phyloP scores from a whole-genome alignment of 441 rosid species.

The Mallotus japonicus region DNA sequence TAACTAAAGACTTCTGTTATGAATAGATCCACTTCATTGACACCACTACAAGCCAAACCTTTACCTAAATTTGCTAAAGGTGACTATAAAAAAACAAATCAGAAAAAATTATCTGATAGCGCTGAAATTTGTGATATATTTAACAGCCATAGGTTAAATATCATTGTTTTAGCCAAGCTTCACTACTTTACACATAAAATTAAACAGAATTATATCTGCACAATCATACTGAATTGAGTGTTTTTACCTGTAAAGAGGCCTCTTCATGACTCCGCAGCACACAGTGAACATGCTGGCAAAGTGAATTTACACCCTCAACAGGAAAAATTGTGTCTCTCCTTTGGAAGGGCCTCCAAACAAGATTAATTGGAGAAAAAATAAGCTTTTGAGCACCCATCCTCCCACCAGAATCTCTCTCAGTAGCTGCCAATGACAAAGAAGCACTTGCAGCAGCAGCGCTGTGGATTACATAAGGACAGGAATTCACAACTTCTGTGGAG shows the following conservation, averaged over 20 bases:
- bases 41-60: not conserved
- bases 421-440: slow-evolving; percentile 69
- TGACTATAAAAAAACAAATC: not conserved
- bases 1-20: too few relatives aligned
- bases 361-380: slow-evolving; percentile 62
- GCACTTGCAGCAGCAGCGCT: slow-evolving; percentile 59
- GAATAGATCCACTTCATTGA: too few relatives aligned
- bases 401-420: slow-evolving; percentile 48
- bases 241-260: slow-evolving; percentile 73
- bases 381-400: slow-evolving; percentile 54
- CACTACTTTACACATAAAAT: not conserved
- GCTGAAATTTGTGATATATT: not conserved
- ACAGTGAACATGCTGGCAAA: slow-evolving; percentile 65
- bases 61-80: not conserved
- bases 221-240: not conserved
- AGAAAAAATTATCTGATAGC: not conserved
- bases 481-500: slow-evolving; percentile 67
- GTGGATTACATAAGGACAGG: slow-evolving; percentile 82
- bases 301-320: slow-evolving; percentile 74
- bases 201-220: not conserved
- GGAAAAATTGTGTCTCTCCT: slow-evolving; percentile 70
- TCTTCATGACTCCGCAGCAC: slow-evolving; percentile 81
- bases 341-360: slow-evolving; percentile 74
- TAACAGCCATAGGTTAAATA: not conserved
- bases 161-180: not conserved